Percentiles rank a stretch among this genome's conserved stretches.
Evolutionary conservation across 345 rosid genomes (phyloP).

Genomic region (Hypericum perforatum): DNA sequence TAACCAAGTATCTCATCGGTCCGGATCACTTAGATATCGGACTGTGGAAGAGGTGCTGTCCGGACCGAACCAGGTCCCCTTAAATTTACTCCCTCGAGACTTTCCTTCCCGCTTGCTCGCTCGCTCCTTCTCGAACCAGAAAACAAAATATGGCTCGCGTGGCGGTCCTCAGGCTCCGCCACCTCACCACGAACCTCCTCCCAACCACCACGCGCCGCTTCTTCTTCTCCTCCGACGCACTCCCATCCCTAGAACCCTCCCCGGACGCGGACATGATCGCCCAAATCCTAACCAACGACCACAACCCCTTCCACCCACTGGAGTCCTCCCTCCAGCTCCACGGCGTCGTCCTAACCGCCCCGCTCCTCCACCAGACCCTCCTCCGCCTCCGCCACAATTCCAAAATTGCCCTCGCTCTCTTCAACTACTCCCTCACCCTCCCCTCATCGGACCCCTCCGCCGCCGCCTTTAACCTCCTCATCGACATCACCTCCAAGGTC

Average conservation of each 20-base stretch:
- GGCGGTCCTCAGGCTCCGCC: not conserved
- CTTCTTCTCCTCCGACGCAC: slow-evolving; percentile 11
- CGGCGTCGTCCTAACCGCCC: slow-evolving; percentile 51
- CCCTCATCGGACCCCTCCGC: slow-evolving; percentile 28
- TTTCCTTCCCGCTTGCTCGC: too few species aligned
- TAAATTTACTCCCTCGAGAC: too few species aligned
- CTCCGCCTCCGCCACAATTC: slow-evolving; percentile 79
- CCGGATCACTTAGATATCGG: too few species aligned
- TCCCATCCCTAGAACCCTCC: slow-evolving; percentile 48
- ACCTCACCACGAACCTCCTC: not conserved
- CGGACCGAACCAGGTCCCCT: too few species aligned
- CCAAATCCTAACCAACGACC: slow-evolving; percentile 53
- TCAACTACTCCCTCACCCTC: slow-evolving; percentile 40
- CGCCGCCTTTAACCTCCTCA: slow-evolving; percentile 39
- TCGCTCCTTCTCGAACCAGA: too few species aligned
- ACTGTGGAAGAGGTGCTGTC: too few species aligned
- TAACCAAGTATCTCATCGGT: too few species aligned
- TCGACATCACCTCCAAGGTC: slow-evolving; percentile 62
- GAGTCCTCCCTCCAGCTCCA: slow-evolving; percentile 76
- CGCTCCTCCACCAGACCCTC: slow-evolving; percentile 67
- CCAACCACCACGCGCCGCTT: not conserved
- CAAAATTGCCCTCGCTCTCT: slow-evolving; percentile 55
- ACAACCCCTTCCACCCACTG: slow-evolving; percentile 78
- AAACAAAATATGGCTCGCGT: not conserved
- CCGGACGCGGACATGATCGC: slow-evolving; percentile 60